Evolutionary conservation across 75 land plant species (phyloP), one percentile per base, ranked within the genome.

Genomic region (Gnetum montanum): DNA sequence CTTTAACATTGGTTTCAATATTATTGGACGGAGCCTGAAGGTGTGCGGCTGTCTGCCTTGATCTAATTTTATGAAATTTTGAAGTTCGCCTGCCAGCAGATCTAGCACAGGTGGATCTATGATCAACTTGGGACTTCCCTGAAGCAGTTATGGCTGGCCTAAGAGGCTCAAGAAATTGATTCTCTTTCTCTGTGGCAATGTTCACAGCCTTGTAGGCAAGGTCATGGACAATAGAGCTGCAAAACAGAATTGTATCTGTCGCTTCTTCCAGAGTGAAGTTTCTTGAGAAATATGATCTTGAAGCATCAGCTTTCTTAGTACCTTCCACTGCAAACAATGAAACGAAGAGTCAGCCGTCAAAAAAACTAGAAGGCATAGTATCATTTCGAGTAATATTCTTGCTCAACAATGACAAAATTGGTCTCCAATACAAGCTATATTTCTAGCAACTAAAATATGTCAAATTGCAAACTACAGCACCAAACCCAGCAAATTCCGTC

Each of bases 251-350:
- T n/a, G 81, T 72, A 55, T 86, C 85, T 7, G 83, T 87, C 34
- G 93, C 88, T 65, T 88, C 90, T 31, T 78, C 89, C 25, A 90
- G 58, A 31, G 86, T 78, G 6, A 77, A 38, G 66, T 73, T 88
- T 77, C 85, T 71, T 31, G 69, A 36, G 52, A 65, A 57, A 5
- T 43, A 54, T 35, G 71, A 62, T 48, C 49, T 58, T 6, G 47
- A 62, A 43, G 55, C 65, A 30, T 70, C 71, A 19, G 76, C 52
- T 56, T 45, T 33, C 3, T 62, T 58, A 12, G 49, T 63, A 19
- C 70, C 49, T 49, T 72, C 80, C 41, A 57, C 82, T 75, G 69
- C 41, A 46, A 70, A 59, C 36, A 46, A 38, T 12, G 37, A 25
- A 51, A 18, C 13, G 19, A 5, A 48, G 13, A 13, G 15, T 27